Conservation (phyloP, 352 stramenopile species). For the Globisporangium echinulatum region DNA sequence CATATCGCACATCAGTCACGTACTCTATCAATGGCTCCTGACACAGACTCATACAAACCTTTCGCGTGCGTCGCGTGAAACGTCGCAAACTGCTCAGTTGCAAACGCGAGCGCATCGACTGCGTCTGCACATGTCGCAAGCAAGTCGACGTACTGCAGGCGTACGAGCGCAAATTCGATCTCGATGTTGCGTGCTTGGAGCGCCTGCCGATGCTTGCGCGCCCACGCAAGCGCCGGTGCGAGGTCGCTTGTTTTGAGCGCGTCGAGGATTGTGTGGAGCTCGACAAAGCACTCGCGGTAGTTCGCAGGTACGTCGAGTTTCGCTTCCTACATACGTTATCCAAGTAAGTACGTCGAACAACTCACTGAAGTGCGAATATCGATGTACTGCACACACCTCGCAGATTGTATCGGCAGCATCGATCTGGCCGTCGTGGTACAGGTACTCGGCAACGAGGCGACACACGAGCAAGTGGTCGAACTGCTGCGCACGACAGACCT, state of each 20-base stretch:
- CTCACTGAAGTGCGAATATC: background rate
- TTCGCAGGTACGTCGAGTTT: conserved; percentile 37
- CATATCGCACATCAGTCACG: background rate
- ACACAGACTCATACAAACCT: conserved; percentile 11
- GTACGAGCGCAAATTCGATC: conserved; percentile 81
- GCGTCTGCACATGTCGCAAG: conserved; percentile 58
- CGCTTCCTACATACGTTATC: conserved; percentile 34
- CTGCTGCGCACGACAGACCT: conserved; percentile 53
- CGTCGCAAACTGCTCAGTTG: conserved; percentile 46
- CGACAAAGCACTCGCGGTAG: conserved; percentile 61
- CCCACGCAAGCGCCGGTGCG: conserved; percentile 62
- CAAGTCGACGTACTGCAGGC: conserved; percentile 75
- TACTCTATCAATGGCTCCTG: background rate
- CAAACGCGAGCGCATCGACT: conserved; percentile 65
- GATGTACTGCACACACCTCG: conserved; percentile 17
- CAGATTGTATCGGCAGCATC: conserved; percentile 63
- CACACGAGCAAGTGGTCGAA: conserved; percentile 60
- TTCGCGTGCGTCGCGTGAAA: conserved; percentile 60
- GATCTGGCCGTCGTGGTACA: conserved; percentile 77
- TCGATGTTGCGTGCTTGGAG: conserved; percentile 46
- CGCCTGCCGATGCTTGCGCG: conserved; percentile 42
- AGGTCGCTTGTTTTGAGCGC: conserved; percentile 61
- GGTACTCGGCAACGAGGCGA: conserved; percentile 63
- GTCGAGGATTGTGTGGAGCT: conserved; percentile 59
- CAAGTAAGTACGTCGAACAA: background rate